Percentiles rank a stretch among this genome's conserved stretches.
phyloP scores from a whole-genome alignment of 2,329 filamentous ascomycete species.

The Aspergillus quadrilineatus region DNA sequence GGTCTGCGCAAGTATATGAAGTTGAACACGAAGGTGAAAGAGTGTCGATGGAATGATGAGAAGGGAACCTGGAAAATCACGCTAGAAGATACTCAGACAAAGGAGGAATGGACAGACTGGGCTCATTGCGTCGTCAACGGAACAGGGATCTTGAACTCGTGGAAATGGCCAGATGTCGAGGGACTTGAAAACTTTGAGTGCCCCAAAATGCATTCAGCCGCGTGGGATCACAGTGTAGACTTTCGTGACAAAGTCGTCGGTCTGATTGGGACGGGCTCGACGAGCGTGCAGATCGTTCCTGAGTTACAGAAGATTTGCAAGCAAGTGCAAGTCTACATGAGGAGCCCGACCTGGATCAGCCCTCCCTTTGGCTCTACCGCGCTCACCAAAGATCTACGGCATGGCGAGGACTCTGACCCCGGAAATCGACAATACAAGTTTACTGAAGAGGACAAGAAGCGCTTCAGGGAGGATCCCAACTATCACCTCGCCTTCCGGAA shows the following conservation, averaged over 20 bases:
- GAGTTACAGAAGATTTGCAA: constrained; percentile 16
- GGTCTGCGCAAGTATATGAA: constrained; percentile 25
- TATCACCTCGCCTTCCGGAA: constrained; percentile 22
- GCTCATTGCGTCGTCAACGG: constrained; percentile 11
- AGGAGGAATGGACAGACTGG: background rate
- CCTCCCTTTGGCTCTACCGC: constrained; percentile 2
- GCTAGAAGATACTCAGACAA: constrained; percentile 15
- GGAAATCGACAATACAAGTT: constrained; percentile 1
- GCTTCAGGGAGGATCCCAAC: constrained; percentile 16
- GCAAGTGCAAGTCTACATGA: constrained; percentile 10
- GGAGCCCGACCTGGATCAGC: constrained; percentile 11
- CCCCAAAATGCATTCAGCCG: constrained; percentile 40
- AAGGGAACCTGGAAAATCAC: constrained; percentile 16
- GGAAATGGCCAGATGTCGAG: constrained; percentile 44
- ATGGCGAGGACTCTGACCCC: background rate
- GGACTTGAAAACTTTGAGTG: constrained; percentile 47
- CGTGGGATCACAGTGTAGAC: constrained; percentile 34
- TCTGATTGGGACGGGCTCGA: constrained; percentile 30
- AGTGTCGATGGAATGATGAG: constrained; percentile 16
- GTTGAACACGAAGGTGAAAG: constrained; percentile 4
- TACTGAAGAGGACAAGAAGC: constrained; percentile 21
- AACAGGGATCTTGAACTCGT: constrained; percentile 35
- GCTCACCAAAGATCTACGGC: background rate
- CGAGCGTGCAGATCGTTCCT: constrained; percentile 35
- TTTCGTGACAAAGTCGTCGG: constrained; percentile 28